Evolutionary conservation across 768 basidiomycete species (phyloP).

Genomic region (Serpula lacrymans): DNA sequence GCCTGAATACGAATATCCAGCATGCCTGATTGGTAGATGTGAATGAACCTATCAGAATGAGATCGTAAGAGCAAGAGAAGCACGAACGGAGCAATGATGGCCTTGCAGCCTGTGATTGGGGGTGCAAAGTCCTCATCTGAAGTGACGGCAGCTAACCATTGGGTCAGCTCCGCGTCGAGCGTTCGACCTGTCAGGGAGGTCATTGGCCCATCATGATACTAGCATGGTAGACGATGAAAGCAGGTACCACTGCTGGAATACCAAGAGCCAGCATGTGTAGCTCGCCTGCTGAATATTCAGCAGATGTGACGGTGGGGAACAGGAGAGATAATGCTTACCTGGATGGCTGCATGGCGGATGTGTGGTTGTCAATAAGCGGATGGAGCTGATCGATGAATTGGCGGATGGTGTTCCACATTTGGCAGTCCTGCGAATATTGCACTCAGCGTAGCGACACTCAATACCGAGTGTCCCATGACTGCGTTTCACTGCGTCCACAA

Average conservation of each 20-base stretch:
- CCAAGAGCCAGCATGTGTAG: slow-evolving; percentile 91
- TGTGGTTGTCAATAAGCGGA: slow-evolving; percentile 7
- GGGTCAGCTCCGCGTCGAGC: slow-evolving; percentile 58
- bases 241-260: slow-evolving; percentile 67
- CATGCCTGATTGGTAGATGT: slow-evolving; percentile 59
- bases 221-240: slow-evolving; percentile 11
- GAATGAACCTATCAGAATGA: slow-evolving; percentile 1
- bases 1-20: slow-evolving; percentile 94
- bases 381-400: slow-evolving; percentile 13
- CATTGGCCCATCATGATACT: slow-evolving; percentile 11
- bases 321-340: slow-evolving; percentile 18
- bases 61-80: neutral
- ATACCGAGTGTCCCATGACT: no score
- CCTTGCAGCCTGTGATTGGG: slow-evolving; percentile 70
- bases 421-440: slow-evolving; percentile 13
- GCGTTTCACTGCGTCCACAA: no score
- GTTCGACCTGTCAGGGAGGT: slow-evolving; percentile 40
- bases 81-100: slow-evolving; percentile 96
- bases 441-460: neutral
- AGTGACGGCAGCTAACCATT: slow-evolving; percentile 61
- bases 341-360: slow-evolving; percentile 19
- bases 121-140: slow-evolving; percentile 48
- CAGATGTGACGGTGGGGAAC: slow-evolving; percentile 1
- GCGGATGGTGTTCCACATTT: slow-evolving; percentile 20
- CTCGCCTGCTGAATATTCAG: slow-evolving; percentile 36